Evolutionary conservation across 2,329 filamentous ascomycete genomes (phyloP), one percentile per base, ranked within the genome.

Genomic region (Colletotrichum salicis): DNA sequence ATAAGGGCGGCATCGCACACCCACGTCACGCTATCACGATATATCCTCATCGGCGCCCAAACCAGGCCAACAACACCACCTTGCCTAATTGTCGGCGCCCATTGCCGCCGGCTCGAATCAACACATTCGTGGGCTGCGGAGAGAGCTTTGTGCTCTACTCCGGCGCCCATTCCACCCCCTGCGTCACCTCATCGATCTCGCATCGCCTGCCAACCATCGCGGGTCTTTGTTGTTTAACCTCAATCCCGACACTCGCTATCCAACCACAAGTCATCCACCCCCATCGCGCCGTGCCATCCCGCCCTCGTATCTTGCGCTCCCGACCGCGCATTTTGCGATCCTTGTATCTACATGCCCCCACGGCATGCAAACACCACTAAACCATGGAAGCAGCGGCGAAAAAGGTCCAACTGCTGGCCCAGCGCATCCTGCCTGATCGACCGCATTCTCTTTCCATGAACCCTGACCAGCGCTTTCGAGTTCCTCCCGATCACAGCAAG

Each of bases 371-470:
- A 69, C 66, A 71, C 78, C 79, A 77, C 77, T 77, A 79, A 83
- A 86, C 82, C 81, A 90, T 90, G 88, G 88, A 89, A 85, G 86
- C 84, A 84, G 86, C 86, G 84, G 86, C 85, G 80, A 87, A 88
- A 82, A 86, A 83, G 82, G 85, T 88, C 81, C 81, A 88, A 80
- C 83, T 81, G 80, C 82, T 89, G 79, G 84, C 84, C 77, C 83
- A 88, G 82, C 82, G 82, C 77, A 83, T 87, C 74, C 80, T 89
- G 74, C 88, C 88, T 74, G 81, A 84, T 70, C 83, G 83, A 77
- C 85, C 87, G 73, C 86, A 90, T 77, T 86, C 88, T 74, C 83
- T 90, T 45, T 86, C 87, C 48, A 80, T 86, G 73, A 84, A 82
- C 45, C 78, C 85, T 61, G 84, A 86, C 74, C 82, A 82, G 78